phyloP scores from a whole-genome alignment of 169 alveolate species.

The Theileria luwenshuni region DNA sequence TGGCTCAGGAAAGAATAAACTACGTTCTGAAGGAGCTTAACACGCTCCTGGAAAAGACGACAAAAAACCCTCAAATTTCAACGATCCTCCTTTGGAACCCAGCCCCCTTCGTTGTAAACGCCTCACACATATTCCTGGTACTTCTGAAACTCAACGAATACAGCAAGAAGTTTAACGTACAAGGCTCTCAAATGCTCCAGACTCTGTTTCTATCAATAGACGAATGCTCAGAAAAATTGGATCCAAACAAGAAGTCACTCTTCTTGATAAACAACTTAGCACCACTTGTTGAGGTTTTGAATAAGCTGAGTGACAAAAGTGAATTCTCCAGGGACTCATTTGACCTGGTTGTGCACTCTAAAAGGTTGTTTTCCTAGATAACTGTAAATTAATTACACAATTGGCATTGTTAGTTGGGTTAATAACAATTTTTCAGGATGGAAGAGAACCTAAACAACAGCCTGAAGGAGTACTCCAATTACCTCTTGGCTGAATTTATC shows the following conservation, averaged over 20 bases:
- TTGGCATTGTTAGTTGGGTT: neutral
- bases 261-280: constrained; percentile 4
- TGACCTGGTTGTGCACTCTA: neutral
- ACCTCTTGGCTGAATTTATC: constrained; percentile 17
- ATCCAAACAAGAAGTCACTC: constrained; percentile 10
- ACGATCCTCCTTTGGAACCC: constrained; percentile 54
- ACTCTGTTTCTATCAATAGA: neutral
- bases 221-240: constrained; percentile 6
- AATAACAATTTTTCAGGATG: neutral
- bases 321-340: constrained; percentile 1
- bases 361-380: neutral
- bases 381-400: neutral
- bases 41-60: constrained; percentile 20
- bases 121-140: constrained; percentile 33
- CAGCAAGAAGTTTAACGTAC: constrained; percentile 8
- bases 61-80: constrained; percentile 23
- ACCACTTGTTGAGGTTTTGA: constrained; percentile 6
- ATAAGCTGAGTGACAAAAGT: neutral
- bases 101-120: constrained; percentile 47
- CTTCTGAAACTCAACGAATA: constrained; percentile 17
- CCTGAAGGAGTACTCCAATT: constrained; percentile 9
- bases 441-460: neutral
- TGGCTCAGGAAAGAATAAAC: constrained; percentile 18
- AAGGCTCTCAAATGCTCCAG: constrained; percentile 2
- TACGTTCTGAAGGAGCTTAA: constrained; percentile 31